These are phyloP conservation scores for Metschnikowia colocasiae DNA, from an alignment of 805 yeast genomes.

Conservation along the genomic window DNA sequence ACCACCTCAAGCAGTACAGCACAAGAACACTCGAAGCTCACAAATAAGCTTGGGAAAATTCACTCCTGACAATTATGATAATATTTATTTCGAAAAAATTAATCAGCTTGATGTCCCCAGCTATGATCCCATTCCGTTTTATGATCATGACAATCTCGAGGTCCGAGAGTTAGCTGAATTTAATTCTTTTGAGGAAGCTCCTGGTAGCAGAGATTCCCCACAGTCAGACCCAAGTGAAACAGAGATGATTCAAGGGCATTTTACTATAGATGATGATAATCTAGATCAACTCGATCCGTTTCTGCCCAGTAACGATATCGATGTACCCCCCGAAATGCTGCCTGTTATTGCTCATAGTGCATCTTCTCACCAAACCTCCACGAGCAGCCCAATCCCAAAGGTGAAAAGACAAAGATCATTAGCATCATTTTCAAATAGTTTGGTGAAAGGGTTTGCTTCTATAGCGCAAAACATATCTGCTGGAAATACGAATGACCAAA, in stretches of 20 bases:
- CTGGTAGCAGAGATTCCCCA: neutral
- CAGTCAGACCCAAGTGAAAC: conserved; percentile 7
- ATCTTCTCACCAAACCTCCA: neutral
- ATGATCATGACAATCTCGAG: conserved; percentile 5
- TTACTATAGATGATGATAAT: conserved; percentile 15
- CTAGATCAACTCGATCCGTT: conserved; percentile 3
- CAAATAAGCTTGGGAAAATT: conserved; percentile 7
- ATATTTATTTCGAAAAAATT: conserved; percentile 11
- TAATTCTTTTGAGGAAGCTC: neutral
- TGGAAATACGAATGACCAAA: neutral
- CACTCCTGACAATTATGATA: conserved; percentile 8
- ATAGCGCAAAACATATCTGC: conserved; percentile 13
- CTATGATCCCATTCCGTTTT: conserved; percentile 14
- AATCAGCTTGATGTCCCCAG: conserved; percentile 15
- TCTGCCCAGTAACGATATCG: neutral
- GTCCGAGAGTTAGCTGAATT: neutral
- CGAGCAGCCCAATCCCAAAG: neutral
- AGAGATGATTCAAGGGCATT: conserved; percentile 17
- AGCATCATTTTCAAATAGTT: neutral
- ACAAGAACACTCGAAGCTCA: conserved; percentile 8
- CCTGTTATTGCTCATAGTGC: neutral
- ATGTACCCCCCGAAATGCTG: neutral
- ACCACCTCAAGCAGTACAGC: neutral
- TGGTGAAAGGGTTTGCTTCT: conserved; percentile 14
- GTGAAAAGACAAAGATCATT: neutral